Conservation (phyloP, 1,284 basidiomycete species). For the Papiliotrema laurentii region DNA sequence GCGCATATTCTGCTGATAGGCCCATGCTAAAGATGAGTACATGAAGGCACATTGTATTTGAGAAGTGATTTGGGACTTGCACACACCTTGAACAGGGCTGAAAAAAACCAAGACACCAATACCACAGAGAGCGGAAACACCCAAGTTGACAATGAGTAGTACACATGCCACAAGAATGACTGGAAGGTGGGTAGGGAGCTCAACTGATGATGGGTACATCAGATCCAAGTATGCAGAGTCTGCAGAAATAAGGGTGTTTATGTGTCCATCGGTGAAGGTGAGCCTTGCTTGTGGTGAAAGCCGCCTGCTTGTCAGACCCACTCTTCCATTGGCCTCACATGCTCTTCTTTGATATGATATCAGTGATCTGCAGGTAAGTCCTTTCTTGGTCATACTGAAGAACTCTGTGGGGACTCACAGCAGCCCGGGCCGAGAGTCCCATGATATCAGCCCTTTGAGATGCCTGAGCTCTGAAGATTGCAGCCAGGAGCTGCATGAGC, state of each 20-base stretch:
- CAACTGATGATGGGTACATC: slow-evolving; percentile 22
- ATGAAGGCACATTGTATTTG: background rate
- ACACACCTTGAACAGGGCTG: too few relatives aligned
- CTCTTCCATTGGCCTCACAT: slow-evolving; percentile 29
- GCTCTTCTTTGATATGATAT: slow-evolving; percentile 20
- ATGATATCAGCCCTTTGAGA: background rate
- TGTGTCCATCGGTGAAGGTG: slow-evolving; percentile 32
- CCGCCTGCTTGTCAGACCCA: slow-evolving; percentile 52
- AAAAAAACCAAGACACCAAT: too few relatives aligned
- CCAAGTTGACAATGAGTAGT: slow-evolving; percentile 57
- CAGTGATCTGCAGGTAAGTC: too few relatives aligned
- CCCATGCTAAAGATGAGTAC: slow-evolving; percentile 40
- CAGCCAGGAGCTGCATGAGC: slow-evolving; percentile 9
- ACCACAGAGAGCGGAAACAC: slow-evolving; percentile 27
- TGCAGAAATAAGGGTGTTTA: slow-evolving; percentile 70
- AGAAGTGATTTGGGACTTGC: slow-evolving; percentile 52
- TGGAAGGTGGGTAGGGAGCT: slow-evolving; percentile 51
- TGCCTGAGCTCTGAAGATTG: slow-evolving; percentile 7
- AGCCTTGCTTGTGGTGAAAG: slow-evolving; percentile 18
- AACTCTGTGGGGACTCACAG: slow-evolving; percentile 10
- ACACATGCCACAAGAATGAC: slow-evolving; percentile 61
- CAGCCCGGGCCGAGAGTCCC: slow-evolving; percentile 3
- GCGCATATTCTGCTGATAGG: slow-evolving; percentile 61
- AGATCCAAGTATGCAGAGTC: slow-evolving; percentile 54
- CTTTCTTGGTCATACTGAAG: too few relatives aligned